A percentile compares a stretch with the other conserved stretches of the same genome.
phyloP scores from a whole-genome alignment of 2,329 filamentous ascomycete species.

The Stagonosporopsis tanaceti region DNA sequence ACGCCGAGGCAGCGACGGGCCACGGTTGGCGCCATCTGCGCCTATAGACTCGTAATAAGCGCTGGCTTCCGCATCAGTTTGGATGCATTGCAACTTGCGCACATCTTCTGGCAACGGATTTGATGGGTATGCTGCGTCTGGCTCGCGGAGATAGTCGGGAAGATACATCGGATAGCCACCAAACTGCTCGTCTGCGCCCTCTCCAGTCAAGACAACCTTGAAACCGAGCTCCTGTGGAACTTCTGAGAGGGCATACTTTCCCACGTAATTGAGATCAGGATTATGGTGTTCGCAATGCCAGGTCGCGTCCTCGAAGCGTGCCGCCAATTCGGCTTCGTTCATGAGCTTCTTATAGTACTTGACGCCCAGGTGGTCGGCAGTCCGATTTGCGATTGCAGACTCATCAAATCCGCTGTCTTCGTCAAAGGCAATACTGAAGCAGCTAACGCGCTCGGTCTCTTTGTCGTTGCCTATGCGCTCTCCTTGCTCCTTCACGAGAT shows the following conservation, averaged over 20 bases:
- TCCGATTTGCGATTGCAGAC: constrained; percentile 56
- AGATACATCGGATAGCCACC: constrained; percentile 59
- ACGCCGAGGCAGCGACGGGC: constrained; percentile 40
- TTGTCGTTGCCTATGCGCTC: constrained; percentile 56
- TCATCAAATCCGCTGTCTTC: constrained; percentile 61
- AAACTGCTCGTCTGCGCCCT: constrained; percentile 64
- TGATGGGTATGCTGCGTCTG: constrained; percentile 45
- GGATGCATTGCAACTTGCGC: constrained; percentile 14
- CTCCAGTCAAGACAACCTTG: constrained; percentile 63
- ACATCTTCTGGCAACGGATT: constrained; percentile 12
- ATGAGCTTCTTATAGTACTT: constrained; percentile 54
- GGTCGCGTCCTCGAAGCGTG: constrained; percentile 54
- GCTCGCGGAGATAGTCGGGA: constrained; percentile 59
- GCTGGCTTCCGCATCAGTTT: constrained; percentile 17
- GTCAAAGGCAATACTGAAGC: constrained; percentile 63
- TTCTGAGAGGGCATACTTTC: constrained; percentile 59
- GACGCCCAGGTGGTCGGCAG: constrained; percentile 57
- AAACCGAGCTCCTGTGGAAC: constrained; percentile 56
- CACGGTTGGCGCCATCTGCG: constrained; percentile 31
- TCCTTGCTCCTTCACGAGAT: constrained; percentile 59
- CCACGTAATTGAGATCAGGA: constrained; percentile 62
- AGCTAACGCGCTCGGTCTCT: constrained; percentile 46
- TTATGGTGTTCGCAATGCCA: constrained; percentile 57
- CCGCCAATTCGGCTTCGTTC: constrained; percentile 54
- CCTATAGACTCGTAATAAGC: constrained; percentile 31